A percentile compares a stretch with the other conserved stretches of the same genome.
Conservation (phyloP, 352 stramenopile genomes). For the Phytopythium boreale region DNA sequence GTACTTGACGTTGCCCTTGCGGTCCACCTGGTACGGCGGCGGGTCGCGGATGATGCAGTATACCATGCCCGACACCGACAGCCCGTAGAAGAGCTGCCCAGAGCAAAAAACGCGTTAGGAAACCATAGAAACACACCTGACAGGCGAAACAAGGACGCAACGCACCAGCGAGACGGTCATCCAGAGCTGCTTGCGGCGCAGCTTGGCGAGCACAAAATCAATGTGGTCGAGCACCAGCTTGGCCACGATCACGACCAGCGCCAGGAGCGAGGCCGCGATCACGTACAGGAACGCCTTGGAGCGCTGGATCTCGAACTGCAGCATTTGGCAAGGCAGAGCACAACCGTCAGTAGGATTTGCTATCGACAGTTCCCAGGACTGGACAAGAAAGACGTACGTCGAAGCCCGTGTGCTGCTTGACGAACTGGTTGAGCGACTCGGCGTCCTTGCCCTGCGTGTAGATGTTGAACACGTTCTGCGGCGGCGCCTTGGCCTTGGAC, state of each 20-base stretch:
- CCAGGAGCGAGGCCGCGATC: constrained; percentile 27
- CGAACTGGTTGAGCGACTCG: constrained; percentile 62
- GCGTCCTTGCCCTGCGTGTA: constrained; percentile 74
- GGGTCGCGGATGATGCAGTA: constrained; percentile 90
- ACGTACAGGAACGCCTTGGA: constrained; percentile 73
- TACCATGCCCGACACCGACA: constrained; percentile 87
- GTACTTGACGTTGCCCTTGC: constrained; percentile 82
- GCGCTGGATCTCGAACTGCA: constrained; percentile 52
- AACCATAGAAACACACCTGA: too few relatives aligned
- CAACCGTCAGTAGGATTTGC: background rate
- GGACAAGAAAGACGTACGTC: constrained; percentile 29
- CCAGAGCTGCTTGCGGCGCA: constrained; percentile 82
- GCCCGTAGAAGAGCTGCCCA: constrained; percentile 73
- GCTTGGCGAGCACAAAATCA: constrained; percentile 63
- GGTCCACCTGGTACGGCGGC: constrained; percentile 61
- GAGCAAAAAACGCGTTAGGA: too few relatives aligned
- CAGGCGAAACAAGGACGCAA: too few relatives aligned
- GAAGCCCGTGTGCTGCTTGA: constrained; percentile 83
- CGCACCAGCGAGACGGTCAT: constrained; percentile 81
- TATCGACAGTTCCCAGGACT: background rate
- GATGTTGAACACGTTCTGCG: constrained; percentile 72
- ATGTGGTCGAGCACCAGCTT: constrained; percentile 69
- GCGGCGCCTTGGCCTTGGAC: constrained; percentile 48
- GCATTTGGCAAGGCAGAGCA: background rate
- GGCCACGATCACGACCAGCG: constrained; percentile 30